Conservation (phyloP, 805 yeast species). For the Candida sithepensis region DNA sequence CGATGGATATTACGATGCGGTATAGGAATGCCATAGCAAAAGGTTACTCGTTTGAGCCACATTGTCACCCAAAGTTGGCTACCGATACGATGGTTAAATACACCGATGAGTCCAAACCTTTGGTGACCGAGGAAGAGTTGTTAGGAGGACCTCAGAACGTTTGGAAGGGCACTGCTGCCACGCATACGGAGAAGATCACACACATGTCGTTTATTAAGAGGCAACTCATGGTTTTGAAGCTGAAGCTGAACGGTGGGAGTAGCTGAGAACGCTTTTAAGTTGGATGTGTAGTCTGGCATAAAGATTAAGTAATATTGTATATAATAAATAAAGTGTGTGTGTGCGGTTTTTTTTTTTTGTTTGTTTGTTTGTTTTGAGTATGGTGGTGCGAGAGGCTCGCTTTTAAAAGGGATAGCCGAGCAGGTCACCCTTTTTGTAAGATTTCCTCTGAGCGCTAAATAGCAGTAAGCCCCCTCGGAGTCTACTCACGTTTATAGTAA, state of each 20-base stretch:
- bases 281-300: too few relatives aligned
- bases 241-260: not conserved
- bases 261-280: too few relatives aligned
- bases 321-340: too few relatives aligned
- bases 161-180: constrained; percentile 28
- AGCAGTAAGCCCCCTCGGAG: too few relatives aligned
- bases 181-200: constrained; percentile 28
- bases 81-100: constrained; percentile 21
- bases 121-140: constrained; percentile 30
- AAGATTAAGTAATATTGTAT: too few relatives aligned
- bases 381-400: too few relatives aligned
- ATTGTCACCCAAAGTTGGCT: constrained; percentile 7
- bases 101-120: constrained; percentile 6
- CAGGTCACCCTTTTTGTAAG: too few relatives aligned
- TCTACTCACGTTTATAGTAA: too few relatives aligned
- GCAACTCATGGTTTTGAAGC: constrained; percentile 8
- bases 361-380: too few relatives aligned
- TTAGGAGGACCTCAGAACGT: constrained; percentile 24
- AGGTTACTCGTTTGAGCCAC: constrained; percentile 32
- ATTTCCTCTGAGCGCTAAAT: not conserved
- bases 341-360: too few relatives aligned
- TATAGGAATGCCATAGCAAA: constrained; percentile 27
- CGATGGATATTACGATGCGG: constrained; percentile 33
- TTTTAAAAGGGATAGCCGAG: too few relatives aligned
- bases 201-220: constrained; percentile 30